Conservation (phyloP, 306 rosid genomes). For the Mucuna pruriens region DNA sequence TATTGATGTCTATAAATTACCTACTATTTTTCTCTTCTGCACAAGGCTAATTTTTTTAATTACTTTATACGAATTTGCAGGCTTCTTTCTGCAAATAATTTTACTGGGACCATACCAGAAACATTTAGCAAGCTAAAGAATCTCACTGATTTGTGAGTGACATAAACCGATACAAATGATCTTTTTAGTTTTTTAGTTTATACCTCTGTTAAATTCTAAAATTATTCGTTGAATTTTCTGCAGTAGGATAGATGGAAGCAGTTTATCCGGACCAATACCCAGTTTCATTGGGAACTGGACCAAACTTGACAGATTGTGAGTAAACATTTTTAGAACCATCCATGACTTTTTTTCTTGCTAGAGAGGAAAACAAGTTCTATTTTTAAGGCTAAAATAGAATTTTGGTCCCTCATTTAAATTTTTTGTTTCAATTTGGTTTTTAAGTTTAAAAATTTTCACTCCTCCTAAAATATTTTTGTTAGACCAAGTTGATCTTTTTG, state of each 20-base stretch:
- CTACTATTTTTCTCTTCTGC: neutral
- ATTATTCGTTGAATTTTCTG: conserved; percentile 40
- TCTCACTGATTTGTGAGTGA: conserved; percentile 70
- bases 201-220: conserved; percentile 1
- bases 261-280: conserved; percentile 68
- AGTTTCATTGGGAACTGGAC: conserved; percentile 79
- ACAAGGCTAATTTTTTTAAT: neutral
- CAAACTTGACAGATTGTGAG: conserved; percentile 68
- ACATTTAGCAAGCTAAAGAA: conserved; percentile 60
- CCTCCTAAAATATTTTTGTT: too few species aligned
- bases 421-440: too few species aligned
- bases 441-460: too few species aligned
- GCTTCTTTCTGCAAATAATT: conserved; percentile 67
- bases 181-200: neutral
- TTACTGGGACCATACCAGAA: conserved; percentile 70
- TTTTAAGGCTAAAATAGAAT: too few species aligned
- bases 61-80: conserved; percentile 47
- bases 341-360: neutral
- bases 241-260: conserved; percentile 84
- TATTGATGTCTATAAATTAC: neutral
- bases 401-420: too few species aligned
- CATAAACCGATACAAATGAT: neutral
- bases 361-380: too few species aligned
- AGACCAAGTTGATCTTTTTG: too few species aligned
- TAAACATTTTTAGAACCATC: conserved; percentile 21